These are phyloP conservation scores for Salicornia ramosissima DNA, from an alignment of 148 eudicot species.

Conservation along the genomic window DNA sequence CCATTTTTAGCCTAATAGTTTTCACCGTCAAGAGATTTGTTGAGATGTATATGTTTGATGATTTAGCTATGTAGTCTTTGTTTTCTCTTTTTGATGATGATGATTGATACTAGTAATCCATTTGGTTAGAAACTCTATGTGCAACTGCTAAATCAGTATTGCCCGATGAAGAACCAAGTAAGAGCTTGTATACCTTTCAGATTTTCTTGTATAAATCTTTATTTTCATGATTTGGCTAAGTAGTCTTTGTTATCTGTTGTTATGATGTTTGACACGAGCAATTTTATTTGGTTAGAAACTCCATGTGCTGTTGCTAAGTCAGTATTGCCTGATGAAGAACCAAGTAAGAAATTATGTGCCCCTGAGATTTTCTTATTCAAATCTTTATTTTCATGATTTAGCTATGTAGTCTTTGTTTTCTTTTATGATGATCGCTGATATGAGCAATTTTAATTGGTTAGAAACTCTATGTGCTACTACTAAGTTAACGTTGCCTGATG, in stretches of 20 bases:
- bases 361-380: neutral
- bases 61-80: neutral
- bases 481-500: slow-evolving; percentile 29
- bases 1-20: no score
- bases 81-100: neutral
- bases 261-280: slow-evolving; percentile 9
- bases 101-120: slow-evolving; percentile 9
- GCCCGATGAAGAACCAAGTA: slow-evolving; percentile 32
- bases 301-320: slow-evolving; percentile 35
- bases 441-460: neutral
- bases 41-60: slow-evolving; percentile 2
- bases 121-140: slow-evolving; percentile 45
- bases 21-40: no score
- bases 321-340: slow-evolving; percentile 24
- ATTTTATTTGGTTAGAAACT: slow-evolving; percentile 22
- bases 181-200: neutral
- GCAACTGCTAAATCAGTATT: slow-evolving; percentile 27
- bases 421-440: slow-evolving; percentile 4
- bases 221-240: neutral
- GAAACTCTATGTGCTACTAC: slow-evolving; percentile 38
- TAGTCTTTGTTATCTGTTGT: neutral
- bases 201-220: neutral
- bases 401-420: neutral
- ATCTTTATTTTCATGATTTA: neutral
- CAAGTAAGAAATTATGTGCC: slow-evolving; percentile 26